A percentile compares a stretch with the other conserved stretches of the same genome.
Conservation (phyloP, 345 rosid genomes). For the Populus tremula region DNA sequence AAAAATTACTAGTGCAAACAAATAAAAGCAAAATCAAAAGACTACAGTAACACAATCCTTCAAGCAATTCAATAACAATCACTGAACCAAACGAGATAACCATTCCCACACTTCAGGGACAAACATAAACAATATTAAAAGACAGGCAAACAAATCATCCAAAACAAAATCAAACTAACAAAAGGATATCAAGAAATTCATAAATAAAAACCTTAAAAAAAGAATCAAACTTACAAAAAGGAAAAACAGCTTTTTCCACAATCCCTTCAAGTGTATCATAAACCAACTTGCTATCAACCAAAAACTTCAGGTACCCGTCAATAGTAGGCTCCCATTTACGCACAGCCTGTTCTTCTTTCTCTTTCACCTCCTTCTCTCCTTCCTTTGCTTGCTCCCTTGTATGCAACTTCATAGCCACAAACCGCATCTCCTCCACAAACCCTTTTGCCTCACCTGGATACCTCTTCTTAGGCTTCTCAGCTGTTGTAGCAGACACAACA, state of each 20-base stretch:
- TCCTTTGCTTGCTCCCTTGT: conserved; percentile 84
- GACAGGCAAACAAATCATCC: not conserved
- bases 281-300: conserved; percentile 89
- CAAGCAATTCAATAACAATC: not conserved
- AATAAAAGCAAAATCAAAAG: not conserved
- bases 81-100: not conserved
- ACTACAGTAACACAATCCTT: not conserved
- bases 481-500: conserved; percentile 53
- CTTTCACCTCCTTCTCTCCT: conserved; percentile 74
- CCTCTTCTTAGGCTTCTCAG: conserved; percentile 68
- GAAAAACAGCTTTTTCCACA: conserved; percentile 54
- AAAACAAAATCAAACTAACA: not conserved
- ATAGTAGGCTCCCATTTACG: conserved; percentile 74
- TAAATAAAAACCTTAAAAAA: not conserved
- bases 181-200: not conserved
- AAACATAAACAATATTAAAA: not conserved
- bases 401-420: conserved; percentile 90
- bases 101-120: not conserved
- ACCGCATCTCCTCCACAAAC: conserved; percentile 99
- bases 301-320: conserved; percentile 80
- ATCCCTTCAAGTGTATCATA: conserved; percentile 83
- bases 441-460: conserved; percentile 91
- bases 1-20: not conserved
- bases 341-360: conserved; percentile 64
- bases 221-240: conserved; percentile 58